Base-by-base conservation (phyloP, 2,329 filamentous ascomycete species). In the Chaetomium globosum region DNA sequence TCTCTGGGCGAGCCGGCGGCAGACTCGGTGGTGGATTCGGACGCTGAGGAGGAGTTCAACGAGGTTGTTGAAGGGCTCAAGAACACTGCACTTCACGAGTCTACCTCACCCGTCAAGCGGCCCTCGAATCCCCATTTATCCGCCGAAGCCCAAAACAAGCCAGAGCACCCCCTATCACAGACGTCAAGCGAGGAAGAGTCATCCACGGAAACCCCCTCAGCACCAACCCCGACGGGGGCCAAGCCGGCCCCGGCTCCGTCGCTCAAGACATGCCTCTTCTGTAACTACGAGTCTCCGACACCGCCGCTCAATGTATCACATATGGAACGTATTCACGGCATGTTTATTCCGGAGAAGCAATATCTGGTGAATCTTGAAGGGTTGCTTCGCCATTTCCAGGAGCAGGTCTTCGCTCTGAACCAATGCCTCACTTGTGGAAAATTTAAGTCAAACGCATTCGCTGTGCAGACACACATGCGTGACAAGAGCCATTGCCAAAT, bases 401-500 rank as follows among this genome's bases (percentile, higher is more conserved):
- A 88, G 69, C 96, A 93, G 71, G 89, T 99, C 49, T 85, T 89
- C 67, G 86, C 92, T 65, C 86, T 89, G 67, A 87, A 92, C 74
- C 89, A 96, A 76, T 99, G 95, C 76, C 78, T 99, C 55, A 93
- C 89, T 75, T 99, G 95, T 75, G 89, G 91, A 75, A 96, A 95
- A 77, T 78, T 89, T 52, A 91, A 95, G 75, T 86, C 89, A 68
- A 93, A 89, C 13, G 83, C 90, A 0, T 87, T 89, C 64, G 94
- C 91, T 21, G 87, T 93, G 30, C 93, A 97, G 75, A 97, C 93
- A 0, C 95, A 99, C 76, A 99, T 99, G 95, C 89, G 92, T 53
- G 95, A 99, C 76, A 94, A 93, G 75, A 90, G 92, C 0, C 95
- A 99, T 78, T 98, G 94, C 84, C 97, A 93, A 85, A 96, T 99